Evolutionary conservation across 805 yeast species (phyloP).

Genomic region (Saccharomycopsis schoenii): DNA sequence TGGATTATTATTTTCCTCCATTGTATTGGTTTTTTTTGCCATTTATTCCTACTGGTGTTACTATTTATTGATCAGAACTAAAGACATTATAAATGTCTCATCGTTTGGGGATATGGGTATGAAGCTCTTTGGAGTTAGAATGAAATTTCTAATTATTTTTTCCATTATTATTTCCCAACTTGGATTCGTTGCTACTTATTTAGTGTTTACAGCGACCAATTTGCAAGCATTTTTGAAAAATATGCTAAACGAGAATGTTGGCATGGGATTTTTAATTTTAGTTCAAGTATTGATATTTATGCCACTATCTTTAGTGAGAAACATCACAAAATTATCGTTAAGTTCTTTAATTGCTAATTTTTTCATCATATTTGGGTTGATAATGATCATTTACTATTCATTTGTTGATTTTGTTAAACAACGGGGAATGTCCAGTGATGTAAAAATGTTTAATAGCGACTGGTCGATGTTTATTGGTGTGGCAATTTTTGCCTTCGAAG

Average conservation of each 20-base stretch:
- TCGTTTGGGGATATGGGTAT: constrained; percentile 75
- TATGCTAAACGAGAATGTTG: constrained; percentile 33
- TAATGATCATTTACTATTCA: constrained; percentile 52
- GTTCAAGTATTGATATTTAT: constrained; percentile 49
- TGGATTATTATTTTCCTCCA: constrained; percentile 51
- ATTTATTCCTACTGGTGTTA: constrained; percentile 72
- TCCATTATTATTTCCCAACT: constrained; percentile 65
- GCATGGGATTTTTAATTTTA: constrained; percentile 38
- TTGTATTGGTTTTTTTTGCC: constrained; percentile 50
- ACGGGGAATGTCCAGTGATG: constrained; percentile 39
- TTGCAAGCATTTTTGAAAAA: constrained; percentile 50
- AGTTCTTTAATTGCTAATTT: constrained; percentile 65
- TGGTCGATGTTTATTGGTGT: constrained; percentile 75
- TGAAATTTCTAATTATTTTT: constrained; percentile 51
- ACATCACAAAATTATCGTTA: constrained; percentile 63
- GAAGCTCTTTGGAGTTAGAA: constrained; percentile 51
- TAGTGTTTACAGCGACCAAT: constrained; percentile 70
- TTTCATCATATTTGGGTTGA: constrained; percentile 55
- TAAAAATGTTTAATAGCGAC: constrained; percentile 45
- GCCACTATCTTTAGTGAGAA: constrained; percentile 65
- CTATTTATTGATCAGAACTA: constrained; percentile 49
- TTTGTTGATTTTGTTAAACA: constrained; percentile 33
- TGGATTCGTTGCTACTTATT: constrained; percentile 75
- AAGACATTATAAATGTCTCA: constrained; percentile 48
- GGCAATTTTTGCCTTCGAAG: constrained; percentile 83